Evolutionary conservation across 2,329 filamentous ascomycete genomes (phyloP).

Genomic region (Ambrosiella cleistominuta): DNA sequence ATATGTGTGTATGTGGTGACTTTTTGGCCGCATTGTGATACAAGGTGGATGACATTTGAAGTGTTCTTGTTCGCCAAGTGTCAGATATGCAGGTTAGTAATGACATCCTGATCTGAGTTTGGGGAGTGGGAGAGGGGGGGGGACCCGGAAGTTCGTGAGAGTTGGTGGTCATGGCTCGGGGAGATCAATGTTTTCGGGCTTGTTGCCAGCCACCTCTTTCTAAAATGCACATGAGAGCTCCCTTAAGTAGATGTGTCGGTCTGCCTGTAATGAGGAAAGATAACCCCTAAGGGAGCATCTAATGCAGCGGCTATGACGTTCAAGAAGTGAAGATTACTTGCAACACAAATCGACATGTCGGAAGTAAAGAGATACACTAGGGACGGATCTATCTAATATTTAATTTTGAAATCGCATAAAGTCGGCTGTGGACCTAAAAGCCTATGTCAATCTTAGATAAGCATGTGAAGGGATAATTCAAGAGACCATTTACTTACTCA

Average conservation of each 20-base stretch:
- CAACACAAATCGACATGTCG: too few relatives aligned
- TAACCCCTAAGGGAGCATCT: too few relatives aligned
- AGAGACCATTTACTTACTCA: too few relatives aligned
- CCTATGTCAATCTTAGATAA: too few relatives aligned
- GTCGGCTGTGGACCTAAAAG: too few relatives aligned
- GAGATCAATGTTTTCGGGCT: background rate
- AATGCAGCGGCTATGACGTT: too few relatives aligned
- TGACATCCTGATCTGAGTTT: background rate
- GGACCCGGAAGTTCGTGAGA: background rate
- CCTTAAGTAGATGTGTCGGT: background rate
- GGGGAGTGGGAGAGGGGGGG: background rate
- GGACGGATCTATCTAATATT: too few relatives aligned
- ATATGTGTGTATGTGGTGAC: background rate
- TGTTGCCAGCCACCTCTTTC: background rate
- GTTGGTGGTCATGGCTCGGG: background rate
- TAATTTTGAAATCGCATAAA: too few relatives aligned
- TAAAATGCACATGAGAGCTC: background rate
- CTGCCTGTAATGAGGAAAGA: too few relatives aligned
- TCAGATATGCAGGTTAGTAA: background rate
- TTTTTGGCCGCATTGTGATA: background rate
- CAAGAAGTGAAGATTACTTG: too few relatives aligned
- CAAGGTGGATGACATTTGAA: background rate
- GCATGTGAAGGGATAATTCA: too few relatives aligned
- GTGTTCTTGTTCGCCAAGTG: background rate
- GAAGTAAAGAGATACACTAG: too few relatives aligned